Base-by-base conservation (phyloP, 306 rosid species). In the Cyclanthera cordifolia region DNA sequence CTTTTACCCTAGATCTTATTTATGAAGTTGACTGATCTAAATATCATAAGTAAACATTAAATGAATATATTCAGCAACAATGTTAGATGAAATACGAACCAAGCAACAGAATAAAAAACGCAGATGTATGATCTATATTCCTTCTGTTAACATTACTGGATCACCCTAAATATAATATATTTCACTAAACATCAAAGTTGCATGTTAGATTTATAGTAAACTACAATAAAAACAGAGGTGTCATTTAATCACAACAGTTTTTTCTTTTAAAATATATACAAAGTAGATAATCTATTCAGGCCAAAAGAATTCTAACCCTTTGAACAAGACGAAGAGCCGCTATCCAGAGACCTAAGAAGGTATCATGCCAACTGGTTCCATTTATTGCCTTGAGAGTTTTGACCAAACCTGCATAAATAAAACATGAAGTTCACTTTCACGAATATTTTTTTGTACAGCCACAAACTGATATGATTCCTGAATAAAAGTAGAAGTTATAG, bases 361-460 rank as follows among this genome's bases (percentile, higher is more conserved):
- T 87, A 69, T 89, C 95, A 80, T 87, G 91, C 99, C 99, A 93
- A 75, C 94, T 79, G 53, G 96, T 87, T 19, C 94, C 87, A 77
- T 93, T 87, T 80, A 90, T 85, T 79, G 95, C 96, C 87, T 85
- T 90, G 39, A 93, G 90, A 79, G 96, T 88, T 79, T 87, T 93
- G 63, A 85, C 70, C 82, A 90, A 78, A 79, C 90, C 99, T 93
- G 84, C 68, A 80, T n/a, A 77, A 17, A 77, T 5, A 56, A 76
- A 71, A 67, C 47, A 43, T 73, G n/a, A 28, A 37, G 7, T 27
- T 70, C 51, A 21, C 58, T 34, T 73, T 59, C 59, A 78, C n/a
- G 34, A 27, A 73, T 63, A 63, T n/a, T 25, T 71, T 41, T n/a
- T 21, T 24, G 51, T 25, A 72, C 21, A 16, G 23, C 30, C 16